Evolutionary conservation across 106 monocot genomes (phyloP).

Genomic region (Allium sativum): DNA sequence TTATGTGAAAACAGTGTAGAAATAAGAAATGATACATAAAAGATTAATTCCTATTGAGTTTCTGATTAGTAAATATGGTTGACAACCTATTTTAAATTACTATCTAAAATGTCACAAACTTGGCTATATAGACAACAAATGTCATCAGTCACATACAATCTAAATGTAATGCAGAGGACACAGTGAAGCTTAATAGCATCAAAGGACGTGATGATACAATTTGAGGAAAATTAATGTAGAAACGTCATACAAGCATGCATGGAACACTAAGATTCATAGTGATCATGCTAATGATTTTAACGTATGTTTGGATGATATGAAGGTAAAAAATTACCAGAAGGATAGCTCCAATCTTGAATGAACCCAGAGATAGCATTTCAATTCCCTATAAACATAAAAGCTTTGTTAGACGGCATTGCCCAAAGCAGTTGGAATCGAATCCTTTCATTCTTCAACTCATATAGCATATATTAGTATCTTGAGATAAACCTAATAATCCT

Average conservation of each 20-base stretch:
- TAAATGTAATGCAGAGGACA: no score
- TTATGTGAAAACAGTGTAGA: background rate
- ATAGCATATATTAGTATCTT: no score
- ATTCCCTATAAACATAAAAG: slow-evolving; percentile 44
- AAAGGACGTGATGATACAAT: no score
- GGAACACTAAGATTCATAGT: background rate
- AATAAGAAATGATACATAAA: background rate
- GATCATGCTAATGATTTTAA: background rate
- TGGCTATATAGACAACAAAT: no score
- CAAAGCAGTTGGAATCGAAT: no score
- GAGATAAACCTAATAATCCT: no score
- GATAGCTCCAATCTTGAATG: slow-evolving; percentile 69
- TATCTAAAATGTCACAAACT: no score
- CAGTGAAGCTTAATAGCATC: no score
- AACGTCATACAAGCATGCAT: background rate
- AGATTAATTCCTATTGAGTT: no score
- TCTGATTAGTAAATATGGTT: background rate
- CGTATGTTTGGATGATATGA: background rate
- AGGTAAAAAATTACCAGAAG: slow-evolving; percentile 34
- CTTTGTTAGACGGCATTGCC: background rate
- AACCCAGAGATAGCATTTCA: slow-evolving; percentile 79
- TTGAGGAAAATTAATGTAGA: background rate
- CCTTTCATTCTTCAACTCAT: no score
- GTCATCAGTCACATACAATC: no score
- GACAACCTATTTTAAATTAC: no score